phyloP scores from a whole-genome alignment of 768 basidiomycete genomes.

The Leccinellum luteum region DNA sequence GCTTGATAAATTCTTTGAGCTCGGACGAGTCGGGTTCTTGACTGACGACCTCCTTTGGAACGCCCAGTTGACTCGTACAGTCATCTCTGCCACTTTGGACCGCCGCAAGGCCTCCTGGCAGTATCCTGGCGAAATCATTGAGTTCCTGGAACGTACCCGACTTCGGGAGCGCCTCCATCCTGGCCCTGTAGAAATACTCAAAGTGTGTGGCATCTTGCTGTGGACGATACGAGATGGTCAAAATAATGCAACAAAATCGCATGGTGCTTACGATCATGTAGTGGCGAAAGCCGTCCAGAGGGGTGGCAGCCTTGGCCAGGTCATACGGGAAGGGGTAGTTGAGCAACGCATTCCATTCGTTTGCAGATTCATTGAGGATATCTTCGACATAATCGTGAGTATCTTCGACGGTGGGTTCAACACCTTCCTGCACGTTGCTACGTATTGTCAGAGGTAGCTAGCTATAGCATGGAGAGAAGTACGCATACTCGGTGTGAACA shows the following conservation, averaged over 20 bases:
- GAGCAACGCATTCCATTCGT: neutral
- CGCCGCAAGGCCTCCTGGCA: neutral
- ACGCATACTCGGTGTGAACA: neutral
- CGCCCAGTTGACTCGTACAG: neutral
- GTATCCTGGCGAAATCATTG: neutral
- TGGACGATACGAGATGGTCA: neutral
- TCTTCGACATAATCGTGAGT: neutral
- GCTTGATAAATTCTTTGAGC: neutral
- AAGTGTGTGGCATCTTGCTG: conserved; percentile 9
- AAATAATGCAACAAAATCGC: neutral
- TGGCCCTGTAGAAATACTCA: conserved; percentile 1
- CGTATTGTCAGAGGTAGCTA: neutral
- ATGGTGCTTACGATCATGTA: conserved; percentile 2
- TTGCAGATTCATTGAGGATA: neutral
- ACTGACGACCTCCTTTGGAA: neutral
- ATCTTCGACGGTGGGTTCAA: neutral
- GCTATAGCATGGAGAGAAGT: neutral
- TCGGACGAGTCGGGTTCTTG: neutral
- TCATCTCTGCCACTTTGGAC: neutral
- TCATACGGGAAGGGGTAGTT: neutral
- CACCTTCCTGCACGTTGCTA: neutral
- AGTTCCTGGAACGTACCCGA: conserved; percentile 1
- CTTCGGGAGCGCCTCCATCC: neutral
- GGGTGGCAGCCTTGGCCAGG: neutral
- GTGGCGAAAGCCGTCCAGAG: conserved; percentile 4